These are phyloP conservation scores for Chloris gayana DNA, from an alignment of 176 grass and related monocot genomes.

Conservation along the genomic window DNA sequence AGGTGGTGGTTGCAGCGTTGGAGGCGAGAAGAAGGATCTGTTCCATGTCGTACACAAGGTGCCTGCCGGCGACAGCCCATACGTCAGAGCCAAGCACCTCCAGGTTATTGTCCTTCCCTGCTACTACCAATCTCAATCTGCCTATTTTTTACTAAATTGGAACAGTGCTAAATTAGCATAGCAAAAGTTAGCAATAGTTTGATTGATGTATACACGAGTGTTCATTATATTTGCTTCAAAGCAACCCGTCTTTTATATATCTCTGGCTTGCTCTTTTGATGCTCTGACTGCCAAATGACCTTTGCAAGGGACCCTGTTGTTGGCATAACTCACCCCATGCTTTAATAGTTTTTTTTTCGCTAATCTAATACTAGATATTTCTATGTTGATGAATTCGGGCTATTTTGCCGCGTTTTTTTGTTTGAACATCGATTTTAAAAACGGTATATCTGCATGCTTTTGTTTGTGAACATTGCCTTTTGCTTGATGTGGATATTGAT, in stretches of 20 bases:
- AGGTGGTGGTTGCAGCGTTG: slow-evolving; percentile 23
- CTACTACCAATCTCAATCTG: not conserved
- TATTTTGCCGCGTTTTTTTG: not conserved
- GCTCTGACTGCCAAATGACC: not conserved
- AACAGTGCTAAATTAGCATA: not conserved
- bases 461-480: not conserved
- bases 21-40: slow-evolving; percentile 68
- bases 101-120: slow-evolving; percentile 49
- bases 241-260: not conserved
- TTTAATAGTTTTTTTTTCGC: not conserved
- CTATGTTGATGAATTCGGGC: not conserved
- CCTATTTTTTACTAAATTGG: not conserved
- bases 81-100: slow-evolving; percentile 91
- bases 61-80: slow-evolving; percentile 88
- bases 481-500: not conserved
- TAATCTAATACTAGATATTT: not conserved
- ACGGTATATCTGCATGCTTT: not conserved
- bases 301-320: not conserved
- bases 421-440: not conserved
- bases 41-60: slow-evolving; percentile 96
- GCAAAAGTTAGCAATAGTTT: not conserved
- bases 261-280: not conserved
- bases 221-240: not conserved
- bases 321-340: not conserved
- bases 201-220: not conserved